Conservation (phyloP, 2,329 filamentous ascomycete species). For the Pseudogymnoascus sp. region DNA sequence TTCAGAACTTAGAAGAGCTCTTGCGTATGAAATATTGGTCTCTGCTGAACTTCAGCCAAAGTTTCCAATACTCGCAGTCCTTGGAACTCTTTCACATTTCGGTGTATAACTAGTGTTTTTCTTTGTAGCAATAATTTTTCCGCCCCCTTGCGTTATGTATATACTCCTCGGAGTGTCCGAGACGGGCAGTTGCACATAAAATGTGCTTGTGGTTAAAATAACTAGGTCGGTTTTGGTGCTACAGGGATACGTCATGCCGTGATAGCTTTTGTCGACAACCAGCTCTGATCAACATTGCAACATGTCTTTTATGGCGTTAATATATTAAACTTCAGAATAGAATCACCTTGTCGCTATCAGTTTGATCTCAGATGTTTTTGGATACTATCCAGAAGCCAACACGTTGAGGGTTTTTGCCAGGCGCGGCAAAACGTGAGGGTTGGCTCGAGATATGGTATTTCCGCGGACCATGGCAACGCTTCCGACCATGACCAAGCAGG, state of each 20-base stretch:
- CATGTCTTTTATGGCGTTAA: not conserved
- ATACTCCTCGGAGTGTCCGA: not conserved
- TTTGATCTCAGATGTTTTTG: not conserved
- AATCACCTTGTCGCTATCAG: not conserved
- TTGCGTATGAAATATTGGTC: not conserved
- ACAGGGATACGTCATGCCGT: conserved; percentile 6
- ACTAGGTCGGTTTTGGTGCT: not conserved
- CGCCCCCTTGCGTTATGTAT: not conserved
- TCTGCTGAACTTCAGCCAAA: not conserved
- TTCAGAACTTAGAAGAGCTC: not conserved
- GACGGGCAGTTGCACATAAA: not conserved
- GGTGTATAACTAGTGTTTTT: not conserved
- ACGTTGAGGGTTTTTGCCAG: not conserved
- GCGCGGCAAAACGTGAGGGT: not conserved
- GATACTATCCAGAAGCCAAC: not conserved
- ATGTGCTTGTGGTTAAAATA: not conserved
- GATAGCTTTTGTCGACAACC: not conserved
- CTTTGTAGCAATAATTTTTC: not conserved
- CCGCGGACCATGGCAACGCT: conserved; percentile 3
- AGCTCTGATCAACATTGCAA: not conserved
- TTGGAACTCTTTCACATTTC: not conserved
- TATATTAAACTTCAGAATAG: not conserved
- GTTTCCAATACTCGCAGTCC: not conserved
- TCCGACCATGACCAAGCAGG: not conserved
- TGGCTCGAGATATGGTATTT: not conserved